Evolutionary conservation across 106 monocot genomes (phyloP).

Genomic region (Gastrodia elata): DNA sequence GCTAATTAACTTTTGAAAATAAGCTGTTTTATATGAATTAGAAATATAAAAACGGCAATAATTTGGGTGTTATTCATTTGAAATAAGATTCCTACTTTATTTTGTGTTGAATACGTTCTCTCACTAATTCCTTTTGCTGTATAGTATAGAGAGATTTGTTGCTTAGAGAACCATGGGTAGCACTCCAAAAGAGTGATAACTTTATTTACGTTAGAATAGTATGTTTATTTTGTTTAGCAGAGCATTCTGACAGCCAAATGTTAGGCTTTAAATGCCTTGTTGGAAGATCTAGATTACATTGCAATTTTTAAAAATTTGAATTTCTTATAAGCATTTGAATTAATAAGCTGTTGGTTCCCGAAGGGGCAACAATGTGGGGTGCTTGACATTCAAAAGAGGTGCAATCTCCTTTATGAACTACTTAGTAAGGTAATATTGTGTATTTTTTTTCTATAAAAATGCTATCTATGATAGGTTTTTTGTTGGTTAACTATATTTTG

Average conservation of each 20-base stretch:
- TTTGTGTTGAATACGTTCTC: too few species aligned
- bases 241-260: not conserved
- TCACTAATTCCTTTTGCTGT: too few species aligned
- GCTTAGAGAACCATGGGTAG: not conserved
- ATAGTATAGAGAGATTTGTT: too few species aligned
- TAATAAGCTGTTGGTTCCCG: not conserved
- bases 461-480: not conserved
- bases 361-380: conserved; percentile 40
- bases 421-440: conserved; percentile 38
- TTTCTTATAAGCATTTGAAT: not conserved
- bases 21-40: too few species aligned
- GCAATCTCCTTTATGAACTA: conserved; percentile 36
- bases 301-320: not conserved
- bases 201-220: not conserved
- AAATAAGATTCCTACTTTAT: too few species aligned
- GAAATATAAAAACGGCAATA: too few species aligned
- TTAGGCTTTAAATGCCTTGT: not conserved
- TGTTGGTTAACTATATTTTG: not conserved
- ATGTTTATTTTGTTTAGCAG: not conserved
- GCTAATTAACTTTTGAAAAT: too few species aligned
- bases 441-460: not conserved
- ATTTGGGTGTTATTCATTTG: too few species aligned
- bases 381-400: conserved; percentile 42
- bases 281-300: not conserved
- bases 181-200: not conserved